Evolutionary conservation across 2,329 filamentous ascomycete genomes (phyloP).

Genomic region (Neopestalotiopsis sp.): DNA sequence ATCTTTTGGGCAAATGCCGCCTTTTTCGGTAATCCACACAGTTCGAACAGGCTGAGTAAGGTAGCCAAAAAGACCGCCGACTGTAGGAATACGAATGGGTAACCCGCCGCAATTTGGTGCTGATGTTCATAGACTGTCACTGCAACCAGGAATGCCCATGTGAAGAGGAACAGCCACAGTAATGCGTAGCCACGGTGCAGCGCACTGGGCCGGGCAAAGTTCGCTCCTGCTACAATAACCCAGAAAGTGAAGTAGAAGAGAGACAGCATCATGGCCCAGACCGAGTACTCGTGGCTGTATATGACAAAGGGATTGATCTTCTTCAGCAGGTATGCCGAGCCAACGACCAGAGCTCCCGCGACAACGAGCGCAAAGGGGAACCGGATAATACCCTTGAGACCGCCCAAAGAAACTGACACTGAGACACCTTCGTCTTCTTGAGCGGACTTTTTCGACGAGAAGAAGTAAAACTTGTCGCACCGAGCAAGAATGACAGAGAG

Average conservation of each 20-base stretch:
- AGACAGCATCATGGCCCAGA: conserved; percentile 83
- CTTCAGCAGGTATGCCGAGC: conserved; percentile 74
- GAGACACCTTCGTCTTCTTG: conserved; percentile 62
- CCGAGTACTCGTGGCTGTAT: conserved; percentile 85
- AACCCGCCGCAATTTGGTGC: conserved; percentile 76
- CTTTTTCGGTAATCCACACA: conserved; percentile 78
- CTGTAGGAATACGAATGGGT: conserved; percentile 82
- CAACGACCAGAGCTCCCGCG: conserved; percentile 72
- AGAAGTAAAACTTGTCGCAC: conserved; percentile 87
- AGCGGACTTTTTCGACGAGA: conserved; percentile 65
- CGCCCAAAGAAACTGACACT: conserved; percentile 70
- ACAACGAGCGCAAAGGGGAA: conserved; percentile 78
- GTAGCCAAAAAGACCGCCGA: conserved; percentile 76
- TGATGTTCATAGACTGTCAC: conserved; percentile 81
- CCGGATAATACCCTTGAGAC: conserved; percentile 82
- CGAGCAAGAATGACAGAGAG: conserved; percentile 73
- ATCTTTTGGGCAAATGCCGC: conserved; percentile 68
- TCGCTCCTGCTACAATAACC: conserved; percentile 73
- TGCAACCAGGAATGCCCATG: conserved; percentile 75
- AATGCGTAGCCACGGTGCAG: conserved; percentile 82
- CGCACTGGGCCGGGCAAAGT: conserved; percentile 82
- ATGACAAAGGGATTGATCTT: conserved; percentile 89
- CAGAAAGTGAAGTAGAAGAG: conserved; percentile 83
- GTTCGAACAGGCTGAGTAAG: conserved; percentile 77
- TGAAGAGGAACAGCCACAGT: conserved; percentile 81